Evolutionary conservation across 805 yeast species (phyloP).

Genomic region (Schizosaccharomyces cryophilus): DNA sequence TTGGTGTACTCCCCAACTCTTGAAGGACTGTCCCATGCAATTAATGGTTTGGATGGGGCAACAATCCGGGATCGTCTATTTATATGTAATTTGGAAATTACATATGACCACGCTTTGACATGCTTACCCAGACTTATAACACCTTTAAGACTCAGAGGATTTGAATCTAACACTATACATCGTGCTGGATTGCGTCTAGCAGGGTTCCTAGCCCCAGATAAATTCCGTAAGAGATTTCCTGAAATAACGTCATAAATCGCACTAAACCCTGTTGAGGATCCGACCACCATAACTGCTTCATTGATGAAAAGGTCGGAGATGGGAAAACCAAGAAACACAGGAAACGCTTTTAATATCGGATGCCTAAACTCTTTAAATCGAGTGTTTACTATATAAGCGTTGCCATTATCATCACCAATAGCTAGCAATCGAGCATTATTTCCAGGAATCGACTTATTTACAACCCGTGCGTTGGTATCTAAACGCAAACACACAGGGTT

Average conservation of each 20-base stretch:
- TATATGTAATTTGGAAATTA: neutral
- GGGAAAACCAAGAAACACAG: neutral
- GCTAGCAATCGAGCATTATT: neutral
- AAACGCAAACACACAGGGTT: neutral
- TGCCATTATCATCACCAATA: constrained; percentile 2
- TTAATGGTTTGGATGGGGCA: neutral
- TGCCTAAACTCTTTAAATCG: neutral
- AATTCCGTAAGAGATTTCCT: neutral
- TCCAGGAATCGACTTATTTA: neutral
- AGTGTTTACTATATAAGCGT: neutral
- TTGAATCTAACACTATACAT: neutral
- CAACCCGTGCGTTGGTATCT: neutral
- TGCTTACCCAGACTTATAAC: neutral
- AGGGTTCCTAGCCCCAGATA: neutral
- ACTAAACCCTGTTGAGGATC: neutral
- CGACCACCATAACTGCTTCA: neutral
- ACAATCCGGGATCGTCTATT: neutral
- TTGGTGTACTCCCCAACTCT: neutral
- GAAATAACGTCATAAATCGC: neutral
- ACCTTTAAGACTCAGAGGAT: neutral
- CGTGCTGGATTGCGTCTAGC: neutral
- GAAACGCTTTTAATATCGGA: neutral
- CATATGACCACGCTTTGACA: neutral
- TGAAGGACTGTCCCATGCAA: neutral
- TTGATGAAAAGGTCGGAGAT: neutral